phyloP scores from a whole-genome alignment of 257 asterid genomes.

The Coffea canephora region DNA sequence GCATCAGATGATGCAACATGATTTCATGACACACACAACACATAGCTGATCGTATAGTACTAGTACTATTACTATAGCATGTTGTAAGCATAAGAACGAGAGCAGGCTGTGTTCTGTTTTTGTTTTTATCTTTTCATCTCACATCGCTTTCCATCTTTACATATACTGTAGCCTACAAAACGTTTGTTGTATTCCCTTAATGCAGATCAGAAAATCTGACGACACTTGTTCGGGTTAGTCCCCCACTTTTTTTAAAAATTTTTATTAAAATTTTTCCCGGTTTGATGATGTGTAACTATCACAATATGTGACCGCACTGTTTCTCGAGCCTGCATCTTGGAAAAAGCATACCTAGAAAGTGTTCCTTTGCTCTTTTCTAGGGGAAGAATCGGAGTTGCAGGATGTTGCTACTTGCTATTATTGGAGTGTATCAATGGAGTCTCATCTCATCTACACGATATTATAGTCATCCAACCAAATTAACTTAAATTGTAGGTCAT shows the following conservation, averaged over 20 bases:
- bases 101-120: conserved; percentile 14
- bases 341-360: conserved; percentile 22
- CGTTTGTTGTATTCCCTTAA: conserved; percentile 34
- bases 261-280: conserved; percentile 29
- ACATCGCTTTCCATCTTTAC: conserved; percentile 67
- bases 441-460: no score
- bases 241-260: conserved; percentile 1
- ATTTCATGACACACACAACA: background rate
- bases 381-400: conserved; percentile 1
- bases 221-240: conserved; percentile 68
- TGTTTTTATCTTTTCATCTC: conserved; percentile 34
- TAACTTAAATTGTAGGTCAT: background rate
- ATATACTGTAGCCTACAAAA: conserved; percentile 70
- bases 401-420: no score
- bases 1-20: background rate
- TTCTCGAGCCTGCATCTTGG: conserved; percentile 19
- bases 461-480: no score
- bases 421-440: background rate
- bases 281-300: conserved; percentile 56
- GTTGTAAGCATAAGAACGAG: conserved; percentile 8
- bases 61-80: no score
- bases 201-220: conserved; percentile 74
- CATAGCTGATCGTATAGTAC: background rate
- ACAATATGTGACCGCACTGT: conserved; percentile 25
- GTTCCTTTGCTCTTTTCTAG: conserved; percentile 29